phyloP scores from a whole-genome alignment of 192 early-diverging fungal genomes.

The Cetraspora pellucida region DNA sequence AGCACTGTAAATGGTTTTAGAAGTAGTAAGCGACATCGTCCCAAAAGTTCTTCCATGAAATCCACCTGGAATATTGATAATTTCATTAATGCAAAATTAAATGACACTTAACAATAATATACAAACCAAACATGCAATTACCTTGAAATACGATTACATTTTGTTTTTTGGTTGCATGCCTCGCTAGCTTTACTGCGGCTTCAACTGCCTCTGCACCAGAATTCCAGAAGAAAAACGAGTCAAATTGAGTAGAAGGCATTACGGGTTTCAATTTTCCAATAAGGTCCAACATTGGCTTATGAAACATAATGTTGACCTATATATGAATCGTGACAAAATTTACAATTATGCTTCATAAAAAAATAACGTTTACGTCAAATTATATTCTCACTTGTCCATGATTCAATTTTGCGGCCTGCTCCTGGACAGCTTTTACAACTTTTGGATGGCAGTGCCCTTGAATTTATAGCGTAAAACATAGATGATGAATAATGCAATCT shows the following conservation, averaged over 20 bases:
- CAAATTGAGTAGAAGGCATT: slow-evolving; percentile 44
- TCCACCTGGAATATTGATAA: slow-evolving; percentile 49
- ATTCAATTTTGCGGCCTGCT: slow-evolving; percentile 46
- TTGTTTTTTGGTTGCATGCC: slow-evolving; percentile 50
- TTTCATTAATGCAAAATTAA: background rate
- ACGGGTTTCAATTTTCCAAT: slow-evolving; percentile 39
- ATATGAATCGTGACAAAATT: background rate
- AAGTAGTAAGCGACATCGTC: slow-evolving; percentile 51
- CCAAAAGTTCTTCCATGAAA: slow-evolving; percentile 52
- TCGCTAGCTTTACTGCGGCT: slow-evolving; percentile 45
- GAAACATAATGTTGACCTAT: slow-evolving; percentile 37
- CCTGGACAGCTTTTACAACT: slow-evolving; percentile 53
- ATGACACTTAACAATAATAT: background rate
- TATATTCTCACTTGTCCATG: slow-evolving; percentile 42
- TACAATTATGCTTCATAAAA: background rate
- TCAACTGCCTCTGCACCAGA: slow-evolving; percentile 53
- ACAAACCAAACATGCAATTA: background rate
- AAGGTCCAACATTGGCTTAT: slow-evolving; percentile 50
- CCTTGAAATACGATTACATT: slow-evolving; percentile 52
- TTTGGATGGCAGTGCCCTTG: slow-evolving; percentile 50
- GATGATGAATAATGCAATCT: too few species aligned
- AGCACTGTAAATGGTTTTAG: slow-evolving; percentile 46
- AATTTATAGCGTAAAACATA: background rate
- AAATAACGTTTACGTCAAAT: too few species aligned
- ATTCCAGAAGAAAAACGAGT: slow-evolving; percentile 51